Evolutionary conservation across 768 basidiomycete species (phyloP).

Genomic region (Kwoniella dendrophila): DNA sequence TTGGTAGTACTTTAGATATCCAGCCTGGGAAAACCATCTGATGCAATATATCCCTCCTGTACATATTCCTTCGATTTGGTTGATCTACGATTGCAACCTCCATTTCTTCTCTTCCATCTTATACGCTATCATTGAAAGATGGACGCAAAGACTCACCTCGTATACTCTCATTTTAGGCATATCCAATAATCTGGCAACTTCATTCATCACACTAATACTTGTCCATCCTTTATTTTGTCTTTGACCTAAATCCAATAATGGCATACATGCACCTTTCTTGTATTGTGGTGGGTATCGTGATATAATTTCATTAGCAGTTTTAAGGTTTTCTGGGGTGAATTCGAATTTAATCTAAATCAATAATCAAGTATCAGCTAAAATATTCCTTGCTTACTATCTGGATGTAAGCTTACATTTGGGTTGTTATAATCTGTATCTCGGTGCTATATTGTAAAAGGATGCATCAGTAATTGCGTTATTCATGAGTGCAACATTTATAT

Average conservation of each 20-base stretch:
- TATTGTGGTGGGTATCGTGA: constrained; percentile 93
- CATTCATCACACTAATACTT: constrained; percentile 98
- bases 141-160: constrained; percentile 60
- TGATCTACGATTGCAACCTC: too few species aligned
- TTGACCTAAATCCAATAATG: constrained; percentile 92
- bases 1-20: too few species aligned
- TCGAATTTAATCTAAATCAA: constrained; percentile 78
- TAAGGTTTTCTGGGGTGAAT: constrained; percentile 77
- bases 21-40: too few species aligned
- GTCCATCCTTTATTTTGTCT: constrained; percentile 99
- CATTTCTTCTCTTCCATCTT: too few species aligned
- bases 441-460: constrained; percentile 64
- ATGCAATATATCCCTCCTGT: too few species aligned
- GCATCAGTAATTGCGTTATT: background rate
- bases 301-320: constrained; percentile 85
- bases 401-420: constrained; percentile 65
- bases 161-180: constrained; percentile 99
- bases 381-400: background rate
- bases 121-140: too few species aligned
- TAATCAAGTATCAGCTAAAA: background rate
- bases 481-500: background rate
- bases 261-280: constrained; percentile 98
- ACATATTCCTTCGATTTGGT: too few species aligned
- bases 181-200: constrained; percentile 86
- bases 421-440: constrained; percentile 95